Conservation (phyloP, 169 alveolate genomes). For the Theileria sp. region DNA sequence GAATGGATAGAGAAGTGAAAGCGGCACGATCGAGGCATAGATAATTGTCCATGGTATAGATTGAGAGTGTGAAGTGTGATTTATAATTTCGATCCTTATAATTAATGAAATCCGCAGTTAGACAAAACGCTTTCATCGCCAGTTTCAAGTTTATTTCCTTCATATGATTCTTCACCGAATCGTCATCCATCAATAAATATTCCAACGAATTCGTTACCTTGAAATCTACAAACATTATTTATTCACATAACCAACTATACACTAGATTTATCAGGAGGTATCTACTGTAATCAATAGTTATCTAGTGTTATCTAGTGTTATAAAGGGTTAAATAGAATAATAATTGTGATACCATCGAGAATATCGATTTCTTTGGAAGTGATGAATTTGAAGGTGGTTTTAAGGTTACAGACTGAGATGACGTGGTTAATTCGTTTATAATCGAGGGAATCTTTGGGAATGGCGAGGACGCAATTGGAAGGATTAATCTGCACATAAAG, state of each 20-base stretch:
- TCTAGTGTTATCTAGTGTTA: too few species aligned
- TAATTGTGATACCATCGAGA: constrained; percentile 25
- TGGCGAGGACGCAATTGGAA: constrained; percentile 45
- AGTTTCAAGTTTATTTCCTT: constrained; percentile 64
- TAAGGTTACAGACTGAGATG: constrained; percentile 39
- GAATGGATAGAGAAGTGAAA: constrained; percentile 69
- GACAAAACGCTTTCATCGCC: constrained; percentile 68
- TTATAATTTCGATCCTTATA: constrained; percentile 49
- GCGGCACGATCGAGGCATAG: constrained; percentile 78
- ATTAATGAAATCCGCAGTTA: constrained; percentile 56
- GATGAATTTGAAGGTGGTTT: constrained; percentile 17
- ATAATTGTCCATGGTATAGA: constrained; percentile 67
- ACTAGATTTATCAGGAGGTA: too few species aligned
- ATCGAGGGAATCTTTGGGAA: constrained; percentile 41
- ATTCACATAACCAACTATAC: too few species aligned
- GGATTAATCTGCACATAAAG: constrained; percentile 43
- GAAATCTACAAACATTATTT: constrained; percentile 50
- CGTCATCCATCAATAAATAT: constrained; percentile 62
- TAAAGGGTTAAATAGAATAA: too few species aligned
- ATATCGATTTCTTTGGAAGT: neutral
- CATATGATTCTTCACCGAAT: constrained; percentile 69
- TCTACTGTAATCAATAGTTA: too few species aligned
- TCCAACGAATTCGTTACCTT: constrained; percentile 65
- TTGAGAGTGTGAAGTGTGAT: constrained; percentile 61
- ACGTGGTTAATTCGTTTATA: constrained; percentile 52